phyloP scores from a whole-genome alignment of 345 rosid genomes.

The Rhodamnia argentea region DNA sequence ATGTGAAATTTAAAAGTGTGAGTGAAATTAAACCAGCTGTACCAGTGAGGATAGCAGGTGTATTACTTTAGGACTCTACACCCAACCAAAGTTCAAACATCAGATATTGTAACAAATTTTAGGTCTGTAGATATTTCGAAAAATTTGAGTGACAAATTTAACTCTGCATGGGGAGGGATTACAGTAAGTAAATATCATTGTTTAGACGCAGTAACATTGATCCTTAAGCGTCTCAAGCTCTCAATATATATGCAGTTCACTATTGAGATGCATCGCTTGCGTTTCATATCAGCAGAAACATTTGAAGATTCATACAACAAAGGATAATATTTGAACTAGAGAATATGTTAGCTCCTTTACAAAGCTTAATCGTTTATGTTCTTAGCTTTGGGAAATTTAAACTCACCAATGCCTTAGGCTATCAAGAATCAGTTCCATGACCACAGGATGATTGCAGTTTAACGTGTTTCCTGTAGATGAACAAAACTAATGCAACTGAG shows the following conservation, averaged over 20 bases:
- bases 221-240: neutral
- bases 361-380: neutral
- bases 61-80: neutral
- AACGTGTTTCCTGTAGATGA: conserved; percentile 69
- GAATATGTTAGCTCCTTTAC: neutral
- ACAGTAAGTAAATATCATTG: neutral
- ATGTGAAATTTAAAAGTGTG: neutral
- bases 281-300: neutral
- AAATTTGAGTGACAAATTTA: neutral
- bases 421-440: conserved; percentile 80
- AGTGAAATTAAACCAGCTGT: neutral
- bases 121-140: neutral
- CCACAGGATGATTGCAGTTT: conserved; percentile 90
- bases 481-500: conserved; percentile 7
- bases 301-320: neutral
- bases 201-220: neutral
- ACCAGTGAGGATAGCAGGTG: neutral
- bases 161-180: neutral
- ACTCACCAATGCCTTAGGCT: conserved; percentile 92
- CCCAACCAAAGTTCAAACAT: neutral
- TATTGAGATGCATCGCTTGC: neutral
- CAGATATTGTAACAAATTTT: neutral
- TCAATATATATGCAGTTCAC: neutral
- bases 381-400: neutral
- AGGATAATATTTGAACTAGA: neutral